Conservation (phyloP, 371 early-diverging fungal species). For the Rhizopus stolonifer region DNA sequence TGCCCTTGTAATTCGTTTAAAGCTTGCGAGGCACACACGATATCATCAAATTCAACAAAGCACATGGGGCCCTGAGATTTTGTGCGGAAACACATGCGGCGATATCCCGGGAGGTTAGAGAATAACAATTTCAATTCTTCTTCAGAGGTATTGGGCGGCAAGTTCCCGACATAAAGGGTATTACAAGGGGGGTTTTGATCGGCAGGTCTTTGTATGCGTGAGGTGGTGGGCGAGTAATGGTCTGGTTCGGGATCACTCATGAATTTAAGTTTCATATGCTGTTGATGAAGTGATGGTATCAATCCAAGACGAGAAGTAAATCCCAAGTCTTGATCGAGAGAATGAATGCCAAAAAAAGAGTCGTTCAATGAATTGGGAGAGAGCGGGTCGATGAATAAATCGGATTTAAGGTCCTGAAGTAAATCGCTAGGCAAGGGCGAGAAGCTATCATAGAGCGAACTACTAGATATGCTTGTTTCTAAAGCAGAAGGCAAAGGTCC, state of each 20-base stretch:
- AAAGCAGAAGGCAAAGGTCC: not conserved
- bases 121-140: constrained; percentile 87
- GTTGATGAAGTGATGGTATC: constrained; percentile 7
- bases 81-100: constrained; percentile 84
- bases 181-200: constrained; percentile 96
- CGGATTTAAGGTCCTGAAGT: constrained; percentile 54
- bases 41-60: constrained; percentile 91
- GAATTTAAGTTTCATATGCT: constrained; percentile 12
- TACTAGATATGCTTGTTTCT: not conserved
- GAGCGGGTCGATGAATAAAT: constrained; percentile 48
- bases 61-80: constrained; percentile 93
- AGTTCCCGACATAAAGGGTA: constrained; percentile 93
- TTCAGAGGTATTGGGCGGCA: constrained; percentile 82
- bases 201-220: constrained; percentile 19
- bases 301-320: not conserved
- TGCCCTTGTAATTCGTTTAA: constrained; percentile 84
- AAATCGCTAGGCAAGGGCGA: constrained; percentile 65
- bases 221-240: too few species aligned
- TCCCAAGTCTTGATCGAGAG: constrained; percentile 25
- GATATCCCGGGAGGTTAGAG: constrained; percentile 76
- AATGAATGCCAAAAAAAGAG: constrained; percentile 30
- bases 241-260: constrained; percentile 9
- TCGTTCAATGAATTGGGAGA: constrained; percentile 30
- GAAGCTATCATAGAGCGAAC: constrained; percentile 10
- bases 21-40: constrained; percentile 83